Evolutionary conservation across 2,329 filamentous ascomycete species (phyloP).

Genomic region (Calonectria crousiana): DNA sequence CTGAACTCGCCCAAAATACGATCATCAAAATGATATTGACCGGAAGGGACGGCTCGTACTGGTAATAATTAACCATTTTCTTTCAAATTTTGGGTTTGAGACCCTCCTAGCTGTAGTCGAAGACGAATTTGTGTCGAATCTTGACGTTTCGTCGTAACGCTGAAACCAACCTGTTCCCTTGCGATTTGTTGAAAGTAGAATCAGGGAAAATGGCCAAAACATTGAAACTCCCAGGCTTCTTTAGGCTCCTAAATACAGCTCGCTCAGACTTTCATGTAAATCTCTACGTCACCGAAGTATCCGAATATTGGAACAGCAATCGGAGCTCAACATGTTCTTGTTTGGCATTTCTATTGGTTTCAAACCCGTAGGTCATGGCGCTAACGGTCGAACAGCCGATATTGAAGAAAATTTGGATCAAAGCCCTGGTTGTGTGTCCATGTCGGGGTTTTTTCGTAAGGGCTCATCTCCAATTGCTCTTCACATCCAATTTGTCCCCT

Average conservation of each 20-base stretch:
- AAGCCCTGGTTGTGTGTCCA: neutral
- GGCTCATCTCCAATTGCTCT: neutral
- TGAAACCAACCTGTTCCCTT: neutral
- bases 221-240: neutral
- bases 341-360: neutral
- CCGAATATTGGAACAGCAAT: neutral
- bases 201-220: neutral
- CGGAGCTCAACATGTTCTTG: neutral
- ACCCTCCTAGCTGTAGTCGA: neutral
- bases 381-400: neutral
- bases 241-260: neutral
- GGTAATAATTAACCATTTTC: constrained; percentile 9
- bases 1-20: neutral
- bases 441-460: neutral
- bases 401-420: neutral
- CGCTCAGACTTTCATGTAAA: neutral
- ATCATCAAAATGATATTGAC: constrained; percentile 1
- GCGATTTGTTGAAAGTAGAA: no score
- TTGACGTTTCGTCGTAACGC: neutral
- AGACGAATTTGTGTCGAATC: neutral
- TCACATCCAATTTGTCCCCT: no score
- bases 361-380: neutral
- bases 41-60: constrained; percentile 1
- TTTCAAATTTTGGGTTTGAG: neutral
- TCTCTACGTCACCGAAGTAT: neutral